Base-by-base conservation (phyloP, 352 stramenopile genomes). In the Saprolegnia diclina region DNA sequence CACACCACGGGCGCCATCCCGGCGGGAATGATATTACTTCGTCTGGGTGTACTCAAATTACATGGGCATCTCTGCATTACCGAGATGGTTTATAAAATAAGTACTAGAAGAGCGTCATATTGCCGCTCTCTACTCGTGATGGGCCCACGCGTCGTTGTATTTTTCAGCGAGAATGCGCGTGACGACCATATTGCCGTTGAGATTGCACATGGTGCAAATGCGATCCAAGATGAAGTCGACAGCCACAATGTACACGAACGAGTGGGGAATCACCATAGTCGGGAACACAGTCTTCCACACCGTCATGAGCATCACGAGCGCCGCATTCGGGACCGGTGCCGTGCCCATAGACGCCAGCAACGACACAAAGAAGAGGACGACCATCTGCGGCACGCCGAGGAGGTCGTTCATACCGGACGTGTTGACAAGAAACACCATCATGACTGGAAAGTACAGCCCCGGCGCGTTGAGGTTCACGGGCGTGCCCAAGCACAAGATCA, bases 251-350 rank as follows among this genome's bases (percentile, higher is more conserved):
- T 73, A 69, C 16, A 56, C 61, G 55, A 77, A 77, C 32, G 72
- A 53, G 7, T 48, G 37, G 14, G 70, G 70, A 11, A 74, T 53
- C 7, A 21, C 0, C 21, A 35, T 22, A 5, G 22, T 38, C 6
- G 85, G 82, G 45, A 91, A 84, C 32, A 76, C 73, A 21, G 91
- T 89, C 54, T 79, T 81, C 85, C 85, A 93, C 35, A 89, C 78
- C 0, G 82, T 86, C 32, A 77, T 80, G 45, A 91, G 73, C 65
- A 91, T 85, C 7, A 84, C 76, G 18, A 92, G 63, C 21, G 76
- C 84, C 19, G 79, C 85, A 11, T 69, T 64, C 0, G 85, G 83
- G 16, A 93, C 75, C 0, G 85, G 85, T 0, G 85, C 77, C 1
- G 85, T 81, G 6, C 78, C 81, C 44, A 91, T 61, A 10, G 83